Percentiles rank a stretch among this genome's conserved stretches.
phyloP scores from a whole-genome alignment of 352 stramenopile species.

The Phytophthora pinifolia region DNA sequence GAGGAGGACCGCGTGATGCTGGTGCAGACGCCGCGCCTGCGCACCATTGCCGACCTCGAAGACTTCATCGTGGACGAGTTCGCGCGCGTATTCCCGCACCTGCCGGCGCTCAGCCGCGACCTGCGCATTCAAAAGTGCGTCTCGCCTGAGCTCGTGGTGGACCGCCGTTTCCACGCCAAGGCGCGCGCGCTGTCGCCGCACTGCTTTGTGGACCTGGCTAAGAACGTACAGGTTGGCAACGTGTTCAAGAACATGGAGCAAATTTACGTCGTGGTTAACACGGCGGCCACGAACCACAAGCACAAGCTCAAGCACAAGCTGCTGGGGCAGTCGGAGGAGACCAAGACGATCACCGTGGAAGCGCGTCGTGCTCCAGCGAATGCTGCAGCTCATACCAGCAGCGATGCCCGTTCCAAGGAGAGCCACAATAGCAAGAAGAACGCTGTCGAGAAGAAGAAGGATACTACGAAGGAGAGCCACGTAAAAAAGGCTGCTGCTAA shows the following conservation, averaged over 20 bases:
- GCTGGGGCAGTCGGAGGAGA: background rate
- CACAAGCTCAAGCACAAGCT: conserved; percentile 6
- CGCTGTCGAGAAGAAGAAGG: conserved; percentile 18
- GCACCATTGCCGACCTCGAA: conserved; percentile 63
- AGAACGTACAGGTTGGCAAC: conserved; percentile 77
- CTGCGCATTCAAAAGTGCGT: conserved; percentile 78
- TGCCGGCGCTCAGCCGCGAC: conserved; percentile 42
- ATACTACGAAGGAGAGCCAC: conserved; percentile 10
- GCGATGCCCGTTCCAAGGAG: conserved; percentile 13
- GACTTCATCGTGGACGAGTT: conserved; percentile 64
- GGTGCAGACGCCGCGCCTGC: conserved; percentile 51
- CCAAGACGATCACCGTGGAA: conserved; percentile 10
- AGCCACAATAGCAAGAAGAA: conserved; percentile 14
- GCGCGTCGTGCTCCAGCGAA: conserved; percentile 2
- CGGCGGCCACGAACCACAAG: conserved; percentile 17
- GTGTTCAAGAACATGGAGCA: conserved; percentile 81
- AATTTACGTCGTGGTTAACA: conserved; percentile 64
- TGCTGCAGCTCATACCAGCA: conserved; percentile 1
- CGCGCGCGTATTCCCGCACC: conserved; percentile 58
- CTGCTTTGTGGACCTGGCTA: conserved; percentile 73
- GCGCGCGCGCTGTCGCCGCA: conserved; percentile 35
- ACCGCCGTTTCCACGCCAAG: conserved; percentile 41
- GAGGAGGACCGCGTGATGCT: conserved; percentile 62
- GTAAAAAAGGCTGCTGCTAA: background rate
- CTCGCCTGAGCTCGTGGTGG: conserved; percentile 47